Base-by-base conservation (phyloP, 2,329 filamentous ascomycete species). In the Hypoxylon sp. region DNA sequence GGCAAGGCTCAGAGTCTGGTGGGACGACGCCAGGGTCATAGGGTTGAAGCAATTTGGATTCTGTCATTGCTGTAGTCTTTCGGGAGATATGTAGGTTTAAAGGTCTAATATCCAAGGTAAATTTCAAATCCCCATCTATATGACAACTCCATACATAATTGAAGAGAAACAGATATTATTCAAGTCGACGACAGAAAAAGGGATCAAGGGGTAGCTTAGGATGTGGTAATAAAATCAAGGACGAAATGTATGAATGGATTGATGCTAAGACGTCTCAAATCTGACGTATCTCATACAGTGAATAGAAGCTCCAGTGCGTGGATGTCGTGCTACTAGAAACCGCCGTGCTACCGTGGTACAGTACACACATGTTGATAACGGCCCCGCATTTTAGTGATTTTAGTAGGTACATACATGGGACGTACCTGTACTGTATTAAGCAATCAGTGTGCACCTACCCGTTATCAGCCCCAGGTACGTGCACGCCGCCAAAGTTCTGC, bases 1-100 rank as follows among this genome's bases (percentile, higher is more conserved):
- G 87, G 71, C 89, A 91, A 41, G 77, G 73, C 23, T 77, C 75
- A 41, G 30, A 36, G 38, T 74, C 71, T n/a, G 79, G 67, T 17
- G 78, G 75, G 25, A 77, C 59, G 1, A 70, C 41, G 1, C 77
- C 78, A 19, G 79, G 78, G 67, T 82, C 81, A 72, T 82, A 82
- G 43, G 70, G 45, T 9, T 66, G 46, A 48, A 51, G 25, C 25
- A 60, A 23, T 30, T 65, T 60, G 52, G 60, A 28, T 30, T 64
- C 38, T 32, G 66, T 28, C 62, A 65, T 68, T 32, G 48, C 23
- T 21, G 17, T 36, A 13, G 49, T 30, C 14, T 53, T 30, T 36
- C 19, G 19, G 36, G 55, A 30, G 17, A 19, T 28, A 13, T 7
- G 38, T 28, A 38, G 38, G 30, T 5, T 9, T 10, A 17, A 28